phyloP scores from a whole-genome alignment of 176 grass and related monocot genomes.

The Hordeum marinum region DNA sequence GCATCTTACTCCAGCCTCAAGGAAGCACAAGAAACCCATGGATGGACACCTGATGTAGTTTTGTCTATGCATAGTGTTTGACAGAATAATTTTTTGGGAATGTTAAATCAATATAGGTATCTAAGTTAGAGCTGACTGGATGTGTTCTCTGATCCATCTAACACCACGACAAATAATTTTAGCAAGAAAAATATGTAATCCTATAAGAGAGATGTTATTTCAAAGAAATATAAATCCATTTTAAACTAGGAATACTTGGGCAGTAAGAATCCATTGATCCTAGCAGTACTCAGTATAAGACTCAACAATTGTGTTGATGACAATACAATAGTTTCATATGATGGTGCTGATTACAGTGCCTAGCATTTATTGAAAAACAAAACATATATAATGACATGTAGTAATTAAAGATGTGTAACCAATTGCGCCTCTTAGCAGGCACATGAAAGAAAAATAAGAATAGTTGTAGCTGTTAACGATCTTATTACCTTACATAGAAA shows the following conservation, averaged over 20 bases:
- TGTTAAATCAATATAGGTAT: background rate
- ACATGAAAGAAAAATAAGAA: too few relatives aligned
- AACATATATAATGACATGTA: background rate
- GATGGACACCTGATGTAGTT: too few relatives aligned
- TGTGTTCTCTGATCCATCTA: background rate
- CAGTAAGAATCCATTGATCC: background rate
- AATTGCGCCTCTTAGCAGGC: too few relatives aligned
- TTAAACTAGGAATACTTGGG: background rate
- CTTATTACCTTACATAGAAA: too few relatives aligned
- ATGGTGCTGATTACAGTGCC: background rate
- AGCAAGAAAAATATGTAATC: background rate
- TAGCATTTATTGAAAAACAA: background rate
- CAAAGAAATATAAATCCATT: background rate
- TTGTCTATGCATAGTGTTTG: too few relatives aligned
- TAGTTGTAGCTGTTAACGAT: too few relatives aligned
- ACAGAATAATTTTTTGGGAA: background rate
- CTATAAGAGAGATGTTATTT: background rate
- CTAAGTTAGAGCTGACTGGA: background rate
- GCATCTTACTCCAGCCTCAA: background rate
- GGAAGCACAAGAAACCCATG: background rate
- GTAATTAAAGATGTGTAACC: background rate
- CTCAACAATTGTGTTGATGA: background rate
- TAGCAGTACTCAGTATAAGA: background rate
- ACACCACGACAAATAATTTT: background rate
- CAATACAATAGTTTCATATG: background rate